phyloP scores from a whole-genome alignment of 176 grass and related monocot species.

The Cenchrus fungigraminus region DNA sequence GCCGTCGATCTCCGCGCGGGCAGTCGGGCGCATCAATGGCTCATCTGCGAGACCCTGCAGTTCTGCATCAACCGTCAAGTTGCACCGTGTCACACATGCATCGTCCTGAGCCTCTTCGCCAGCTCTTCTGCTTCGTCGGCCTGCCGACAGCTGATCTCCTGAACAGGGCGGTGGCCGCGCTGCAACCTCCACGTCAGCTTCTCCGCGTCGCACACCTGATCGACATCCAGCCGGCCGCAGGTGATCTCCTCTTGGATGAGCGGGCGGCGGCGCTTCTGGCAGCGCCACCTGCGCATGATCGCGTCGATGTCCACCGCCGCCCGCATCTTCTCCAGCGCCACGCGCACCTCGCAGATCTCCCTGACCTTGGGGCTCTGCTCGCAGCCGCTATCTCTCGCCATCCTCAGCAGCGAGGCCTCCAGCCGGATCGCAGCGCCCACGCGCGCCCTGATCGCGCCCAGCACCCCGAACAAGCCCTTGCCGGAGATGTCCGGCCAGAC shows the following conservation, averaged over 20 bases:
- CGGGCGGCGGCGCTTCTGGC: not conserved
- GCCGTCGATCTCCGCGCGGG: no score
- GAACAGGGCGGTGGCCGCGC: not conserved
- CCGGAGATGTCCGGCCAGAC: not conserved
- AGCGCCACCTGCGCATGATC: slow-evolving; percentile 7
- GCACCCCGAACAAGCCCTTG: slow-evolving; percentile 20
- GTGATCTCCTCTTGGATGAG: not conserved
- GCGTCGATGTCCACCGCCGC: slow-evolving; percentile 14
- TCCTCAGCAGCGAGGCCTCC: not conserved
- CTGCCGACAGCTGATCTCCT: not conserved
- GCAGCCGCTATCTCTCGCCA: not conserved
- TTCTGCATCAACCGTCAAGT: not conserved
- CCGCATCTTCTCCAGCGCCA: slow-evolving; percentile 29
- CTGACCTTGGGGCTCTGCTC: not conserved
- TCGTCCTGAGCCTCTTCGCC: not conserved
- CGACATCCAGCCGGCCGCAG: not conserved
- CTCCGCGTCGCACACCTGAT: not conserved
- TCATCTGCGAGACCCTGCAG: no score
- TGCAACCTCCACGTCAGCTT: not conserved
- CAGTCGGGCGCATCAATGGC: no score
- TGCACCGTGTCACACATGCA: not conserved
- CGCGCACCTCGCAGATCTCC: not conserved
- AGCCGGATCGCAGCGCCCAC: slow-evolving; percentile 12
- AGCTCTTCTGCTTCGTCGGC: not conserved
- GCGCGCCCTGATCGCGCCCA: slow-evolving; percentile 16